Evolutionary conservation across 2,329 filamentous ascomycete genomes (phyloP), one percentile per base, ranked within the genome.

Genomic region (Corinectria fuckeliana): DNA sequence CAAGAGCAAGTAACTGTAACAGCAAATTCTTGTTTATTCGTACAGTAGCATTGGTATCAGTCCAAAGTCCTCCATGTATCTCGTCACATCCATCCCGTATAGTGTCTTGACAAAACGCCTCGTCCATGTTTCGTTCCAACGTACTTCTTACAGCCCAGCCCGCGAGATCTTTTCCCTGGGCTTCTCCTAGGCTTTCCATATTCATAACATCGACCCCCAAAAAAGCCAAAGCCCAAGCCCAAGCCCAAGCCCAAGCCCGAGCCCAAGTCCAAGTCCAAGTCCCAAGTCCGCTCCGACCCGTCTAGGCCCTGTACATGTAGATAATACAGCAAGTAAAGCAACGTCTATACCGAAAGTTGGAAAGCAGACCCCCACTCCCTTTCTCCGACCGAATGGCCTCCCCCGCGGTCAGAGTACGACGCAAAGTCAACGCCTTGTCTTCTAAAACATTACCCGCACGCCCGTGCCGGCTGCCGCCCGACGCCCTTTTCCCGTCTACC

Each of bases 371-470:
- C n/a, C 44, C 61, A 44, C 56, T 55, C 61, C 61, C 62, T 42
- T n/a, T n/a, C 34, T 52, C 62, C 53, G 36, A 50, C 45, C 44
- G 41, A 28, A 50, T 42, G 60, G 50, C 49, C 42, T 60, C 58
- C 45, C 54, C 51, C 66, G 59, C 59, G 55, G 53, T 60, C 59
- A 39, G 56, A 58, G 59, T 57, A 65, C 56, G 60, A 56, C 62
- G 68, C 57, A 60, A 63, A 62, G 47, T 51, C 57, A 65, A 65
- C 63, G 63, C 63, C 67, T 66, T 67, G 50, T 52, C 57, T n/a
- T 61, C 56, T 58, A 61, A 69, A 62, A 62, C 67, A 69, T 64
- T 63, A 67, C 54, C 61, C 65, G 55, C 67, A 64, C 65, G 60
- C 65, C 65, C 51, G 54, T 61, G 48, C 60, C 45, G n/a, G 41